A percentile compares a stretch with the other conserved stretches of the same genome.
These are phyloP conservation scores for Candolleomyces efflorescens DNA, from an alignment of 768 basidiomycete genomes.

Conservation along the genomic window DNA sequence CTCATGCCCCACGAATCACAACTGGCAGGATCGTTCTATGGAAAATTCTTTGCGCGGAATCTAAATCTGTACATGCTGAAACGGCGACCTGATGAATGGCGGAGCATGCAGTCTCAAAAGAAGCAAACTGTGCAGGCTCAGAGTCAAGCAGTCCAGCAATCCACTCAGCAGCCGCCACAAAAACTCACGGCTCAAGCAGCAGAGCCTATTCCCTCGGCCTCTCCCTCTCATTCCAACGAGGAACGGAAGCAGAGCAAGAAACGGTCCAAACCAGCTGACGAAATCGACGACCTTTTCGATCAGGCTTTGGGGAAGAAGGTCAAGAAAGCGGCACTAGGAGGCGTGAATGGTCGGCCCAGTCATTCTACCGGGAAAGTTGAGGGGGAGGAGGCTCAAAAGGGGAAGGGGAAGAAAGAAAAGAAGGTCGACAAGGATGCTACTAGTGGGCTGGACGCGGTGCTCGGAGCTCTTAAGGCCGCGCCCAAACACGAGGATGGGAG, in stretches of 20 bases:
- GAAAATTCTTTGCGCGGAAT: constrained; percentile 80
- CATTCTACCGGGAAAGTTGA: constrained; percentile 12
- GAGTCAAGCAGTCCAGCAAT: constrained; percentile 13
- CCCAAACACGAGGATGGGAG: constrained; percentile 41
- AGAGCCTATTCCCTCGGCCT: neutral
- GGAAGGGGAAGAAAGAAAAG: constrained; percentile 12
- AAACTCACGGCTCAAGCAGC: neutral
- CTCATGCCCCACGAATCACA: constrained; percentile 66
- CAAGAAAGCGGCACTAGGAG: constrained; percentile 48
- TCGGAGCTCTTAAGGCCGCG: constrained; percentile 57
- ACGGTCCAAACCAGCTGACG: constrained; percentile 50
- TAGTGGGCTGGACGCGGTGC: constrained; percentile 40
- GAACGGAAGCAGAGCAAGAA: constrained; percentile 33
- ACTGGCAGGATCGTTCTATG: constrained; percentile 76
- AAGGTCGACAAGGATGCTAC: constrained; percentile 5
- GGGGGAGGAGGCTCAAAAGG: constrained; percentile 6
- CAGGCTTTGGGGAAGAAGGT: constrained; percentile 51
- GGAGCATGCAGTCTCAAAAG: constrained; percentile 55
- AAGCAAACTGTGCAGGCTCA: constrained; percentile 12
- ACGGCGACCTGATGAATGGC: constrained; percentile 84
- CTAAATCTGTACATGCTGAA: constrained; percentile 75
- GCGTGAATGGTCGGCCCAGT: neutral
- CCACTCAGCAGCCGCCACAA: neutral
- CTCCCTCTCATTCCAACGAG: neutral
- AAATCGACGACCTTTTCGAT: constrained; percentile 74